Evolutionary conservation across 2,329 filamentous ascomycete species (phyloP).

Genomic region (Tolypocladium paradoxum): DNA sequence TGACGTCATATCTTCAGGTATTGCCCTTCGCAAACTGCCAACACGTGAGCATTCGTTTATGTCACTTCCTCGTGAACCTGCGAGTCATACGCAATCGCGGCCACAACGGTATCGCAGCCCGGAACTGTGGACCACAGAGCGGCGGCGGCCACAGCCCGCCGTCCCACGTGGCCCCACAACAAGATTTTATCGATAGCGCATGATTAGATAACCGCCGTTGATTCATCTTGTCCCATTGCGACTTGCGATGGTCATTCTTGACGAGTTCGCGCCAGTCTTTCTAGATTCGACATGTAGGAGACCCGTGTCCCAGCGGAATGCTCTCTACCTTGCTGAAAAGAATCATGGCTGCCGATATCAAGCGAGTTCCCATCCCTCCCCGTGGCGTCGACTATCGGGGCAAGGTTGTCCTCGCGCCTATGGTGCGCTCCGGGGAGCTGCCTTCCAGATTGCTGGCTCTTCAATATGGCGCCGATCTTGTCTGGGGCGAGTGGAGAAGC

Average conservation of each 20-base stretch:
- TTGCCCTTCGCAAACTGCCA: background rate
- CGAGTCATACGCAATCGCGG: background rate
- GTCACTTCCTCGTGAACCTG: background rate
- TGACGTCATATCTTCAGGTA: background rate
- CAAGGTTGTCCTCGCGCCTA: constrained; percentile 90
- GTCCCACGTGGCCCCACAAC: background rate
- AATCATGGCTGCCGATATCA: constrained; percentile 47
- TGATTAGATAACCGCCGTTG: background rate
- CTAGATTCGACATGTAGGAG: constrained; percentile 7
- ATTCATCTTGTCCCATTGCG: background rate
- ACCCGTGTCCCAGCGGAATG: constrained; percentile 14
- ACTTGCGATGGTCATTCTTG: background rate
- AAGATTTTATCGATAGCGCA: background rate
- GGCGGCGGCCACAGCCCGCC: background rate
- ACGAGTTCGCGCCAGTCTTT: background rate
- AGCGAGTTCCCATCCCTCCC: constrained; percentile 71
- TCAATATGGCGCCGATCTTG: constrained; percentile 90
- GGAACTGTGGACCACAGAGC: background rate
- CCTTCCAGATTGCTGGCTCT: constrained; percentile 81
- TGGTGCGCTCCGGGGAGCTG: constrained; percentile 95
- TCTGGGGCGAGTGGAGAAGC: constrained; percentile 59
- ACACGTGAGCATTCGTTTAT: background rate
- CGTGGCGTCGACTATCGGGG: constrained; percentile 89
- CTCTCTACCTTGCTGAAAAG: constrained; percentile 26
- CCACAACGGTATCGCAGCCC: background rate